Percentiles rank a stretch among this genome's conserved stretches.
Conservation (phyloP, 495 filamentous ascomycete species). For the Cudoniella acicularis region DNA sequence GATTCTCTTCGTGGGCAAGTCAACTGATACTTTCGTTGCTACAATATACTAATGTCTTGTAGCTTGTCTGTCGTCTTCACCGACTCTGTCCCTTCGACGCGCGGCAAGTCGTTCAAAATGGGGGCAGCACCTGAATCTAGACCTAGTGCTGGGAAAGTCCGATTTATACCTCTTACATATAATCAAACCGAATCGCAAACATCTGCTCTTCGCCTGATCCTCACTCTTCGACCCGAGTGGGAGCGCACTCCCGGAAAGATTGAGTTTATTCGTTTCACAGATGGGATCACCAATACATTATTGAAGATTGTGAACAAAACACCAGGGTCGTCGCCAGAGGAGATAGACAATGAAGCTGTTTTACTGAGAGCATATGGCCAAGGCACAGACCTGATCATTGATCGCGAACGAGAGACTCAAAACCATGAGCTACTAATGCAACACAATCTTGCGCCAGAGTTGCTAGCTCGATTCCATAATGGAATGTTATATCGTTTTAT, state of each 20-base stretch:
- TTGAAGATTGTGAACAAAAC: slow-evolving; percentile 81
- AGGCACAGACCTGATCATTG: slow-evolving; percentile 92
- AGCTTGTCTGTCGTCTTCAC: slow-evolving; percentile 2
- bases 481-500: slow-evolving; percentile 94
- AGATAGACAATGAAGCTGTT: slow-evolving; percentile 83
- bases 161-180: slow-evolving; percentile 70
- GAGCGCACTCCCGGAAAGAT: slow-evolving; percentile 67
- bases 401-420: slow-evolving; percentile 79
- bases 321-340: slow-evolving; percentile 67
- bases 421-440: slow-evolving; percentile 69
- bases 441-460: slow-evolving; percentile 74
- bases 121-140: neutral
- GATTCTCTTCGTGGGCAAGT: too few relatives aligned
- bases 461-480: slow-evolving; percentile 93
- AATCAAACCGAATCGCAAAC: slow-evolving; percentile 67
- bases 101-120: slow-evolving; percentile 6
- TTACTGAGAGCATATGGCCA: slow-evolving; percentile 92
- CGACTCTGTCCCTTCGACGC: slow-evolving; percentile 16
- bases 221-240: slow-evolving; percentile 83
- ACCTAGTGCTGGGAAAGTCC: slow-evolving; percentile 27
- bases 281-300: slow-evolving; percentile 97
- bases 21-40: neutral
- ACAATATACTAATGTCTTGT: neutral
- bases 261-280: slow-evolving; percentile 87
- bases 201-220: slow-evolving; percentile 73